Percentiles rank a stretch among this genome's conserved stretches.
Conservation (phyloP, 805 yeast genomes). For the Nakazawaea populi region DNA sequence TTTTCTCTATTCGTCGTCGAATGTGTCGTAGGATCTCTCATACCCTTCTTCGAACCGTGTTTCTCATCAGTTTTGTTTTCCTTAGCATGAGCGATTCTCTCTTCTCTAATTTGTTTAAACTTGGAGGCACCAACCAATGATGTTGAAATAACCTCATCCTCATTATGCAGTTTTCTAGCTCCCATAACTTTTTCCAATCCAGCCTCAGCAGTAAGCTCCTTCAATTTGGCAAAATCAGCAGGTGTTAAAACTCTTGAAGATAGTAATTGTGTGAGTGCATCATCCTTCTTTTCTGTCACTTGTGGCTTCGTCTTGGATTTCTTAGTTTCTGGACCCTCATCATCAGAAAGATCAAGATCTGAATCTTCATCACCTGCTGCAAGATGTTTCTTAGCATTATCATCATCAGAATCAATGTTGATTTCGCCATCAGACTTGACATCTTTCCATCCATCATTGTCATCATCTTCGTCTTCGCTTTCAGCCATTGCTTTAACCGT, state of each 20-base stretch:
- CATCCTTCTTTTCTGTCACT: slow-evolving; percentile 23
- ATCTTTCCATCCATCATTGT: slow-evolving; percentile 84
- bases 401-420: slow-evolving; percentile 40
- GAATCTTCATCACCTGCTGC: slow-evolving; percentile 31
- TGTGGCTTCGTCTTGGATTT: slow-evolving; percentile 23
- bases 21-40: slow-evolving; percentile 63
- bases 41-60: slow-evolving; percentile 85
- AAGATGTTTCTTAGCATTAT: slow-evolving; percentile 21
- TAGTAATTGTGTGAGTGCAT: slow-evolving; percentile 52
- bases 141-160: slow-evolving; percentile 80
- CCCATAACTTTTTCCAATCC: slow-evolving; percentile 69
- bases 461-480: slow-evolving; percentile 45
- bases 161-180: slow-evolving; percentile 44
- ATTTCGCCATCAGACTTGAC: slow-evolving; percentile 80
- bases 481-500: slow-evolving; percentile 54
- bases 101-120: slow-evolving; percentile 85
- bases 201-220: slow-evolving; percentile 79
- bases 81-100: slow-evolving; percentile 75
- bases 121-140: slow-evolving; percentile 72
- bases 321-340: slow-evolving; percentile 24
- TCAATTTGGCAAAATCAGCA: slow-evolving; percentile 94
- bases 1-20: slow-evolving; percentile 95
- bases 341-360: slow-evolving; percentile 48
- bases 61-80: slow-evolving; percentile 94
- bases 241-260: slow-evolving; percentile 86